Evolutionary conservation across 345 rosid species (phyloP).

Genomic region (Bruguiera sexangula): DNA sequence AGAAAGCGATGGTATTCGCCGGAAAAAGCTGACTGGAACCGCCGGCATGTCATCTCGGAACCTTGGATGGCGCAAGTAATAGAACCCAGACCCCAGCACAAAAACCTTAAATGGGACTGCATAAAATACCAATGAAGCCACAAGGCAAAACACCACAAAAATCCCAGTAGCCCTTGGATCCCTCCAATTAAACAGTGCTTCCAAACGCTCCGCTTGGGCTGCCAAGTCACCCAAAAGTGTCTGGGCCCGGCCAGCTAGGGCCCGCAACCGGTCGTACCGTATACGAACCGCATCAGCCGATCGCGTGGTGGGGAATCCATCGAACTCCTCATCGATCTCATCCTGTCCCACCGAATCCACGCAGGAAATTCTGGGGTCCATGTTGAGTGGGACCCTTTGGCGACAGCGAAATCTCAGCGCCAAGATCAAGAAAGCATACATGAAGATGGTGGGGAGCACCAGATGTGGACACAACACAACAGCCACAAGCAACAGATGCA

Average conservation of each 20-base stretch:
- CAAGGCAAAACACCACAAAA: conserved; percentile 60
- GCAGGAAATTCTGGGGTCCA: conserved; percentile 63
- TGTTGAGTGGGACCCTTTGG: conserved; percentile 39
- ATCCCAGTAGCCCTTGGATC: conserved; percentile 87
- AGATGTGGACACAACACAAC: conserved; percentile 72
- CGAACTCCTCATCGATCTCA: conserved; percentile 87
- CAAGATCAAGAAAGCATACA: conserved; percentile 74
- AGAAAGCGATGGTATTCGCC: conserved; percentile 81
- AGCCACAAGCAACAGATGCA: conserved; percentile 63
- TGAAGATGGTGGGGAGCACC: conserved; percentile 71
- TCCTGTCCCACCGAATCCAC: conserved; percentile 60
- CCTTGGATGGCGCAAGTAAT: conserved; percentile 79
- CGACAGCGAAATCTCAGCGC: conserved; percentile 56
- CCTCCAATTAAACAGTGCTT: conserved; percentile 77
- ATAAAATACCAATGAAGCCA: conserved; percentile 64
- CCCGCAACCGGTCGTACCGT: conserved; percentile 73
- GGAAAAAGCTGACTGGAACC: conserved; percentile 59
- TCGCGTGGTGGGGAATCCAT: conserved; percentile 65
- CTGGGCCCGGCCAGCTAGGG: conserved; percentile 79
- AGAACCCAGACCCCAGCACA: conserved; percentile 58
- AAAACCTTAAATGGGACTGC: conserved; percentile 65
- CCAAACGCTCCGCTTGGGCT: conserved; percentile 79
- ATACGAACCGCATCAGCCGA: conserved; percentile 54
- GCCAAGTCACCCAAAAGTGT: conserved; percentile 77
- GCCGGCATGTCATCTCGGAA: conserved; percentile 88